Evolutionary conservation across 2,329 filamentous ascomycete genomes (phyloP), one percentile per base, ranked within the genome.

Genomic region (Escovopsis weberi): DNA sequence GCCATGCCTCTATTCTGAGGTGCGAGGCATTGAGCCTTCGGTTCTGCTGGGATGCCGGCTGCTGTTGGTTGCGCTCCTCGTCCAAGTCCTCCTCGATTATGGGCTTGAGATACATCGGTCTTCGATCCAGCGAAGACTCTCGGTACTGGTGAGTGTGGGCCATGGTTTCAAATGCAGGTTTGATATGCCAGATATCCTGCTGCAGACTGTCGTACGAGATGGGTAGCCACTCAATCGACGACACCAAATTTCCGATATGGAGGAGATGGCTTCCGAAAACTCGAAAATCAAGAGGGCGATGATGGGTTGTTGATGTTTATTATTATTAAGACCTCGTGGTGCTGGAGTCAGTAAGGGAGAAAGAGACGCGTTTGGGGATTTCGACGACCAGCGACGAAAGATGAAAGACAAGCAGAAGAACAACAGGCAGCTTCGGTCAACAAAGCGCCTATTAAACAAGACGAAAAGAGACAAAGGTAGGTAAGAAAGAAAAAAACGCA

Each of bases 1-100:
- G 58, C 74, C 74, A 78, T 48, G 72, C 68, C 49, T 72, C 65
- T 49, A 75, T 70, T 55, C 69, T 73, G 45, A 74, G 61, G 46
- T 66, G 61, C 35, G 67, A 62, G 36, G 52, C 45, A 42, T 59
- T 56, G 30, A 47, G 50, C 30, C 56, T 55, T 40, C 53, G 53
- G 41, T 49, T 44, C 40, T 52, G 53, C 39, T 53, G 51, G 34
- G 46, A 43, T 44, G 45, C 45, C 26, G 38, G 44, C 38, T 40
- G 42, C 12, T 48, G 47, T 36, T 51, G 53, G 39, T 39, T 46
- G 39, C 55, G 53, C 26, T 55, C 53, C 50, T 65, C 61, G 42
- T 70, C 67, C 45, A 59, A 9, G 48, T 69, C 65, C 56, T 74
- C 74, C 56, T 78, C 74, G 54, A 77, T 73, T 75, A 78, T 78